Base-by-base conservation (phyloP, 2,329 filamentous ascomycete species). In the Dothistroma pini region DNA sequence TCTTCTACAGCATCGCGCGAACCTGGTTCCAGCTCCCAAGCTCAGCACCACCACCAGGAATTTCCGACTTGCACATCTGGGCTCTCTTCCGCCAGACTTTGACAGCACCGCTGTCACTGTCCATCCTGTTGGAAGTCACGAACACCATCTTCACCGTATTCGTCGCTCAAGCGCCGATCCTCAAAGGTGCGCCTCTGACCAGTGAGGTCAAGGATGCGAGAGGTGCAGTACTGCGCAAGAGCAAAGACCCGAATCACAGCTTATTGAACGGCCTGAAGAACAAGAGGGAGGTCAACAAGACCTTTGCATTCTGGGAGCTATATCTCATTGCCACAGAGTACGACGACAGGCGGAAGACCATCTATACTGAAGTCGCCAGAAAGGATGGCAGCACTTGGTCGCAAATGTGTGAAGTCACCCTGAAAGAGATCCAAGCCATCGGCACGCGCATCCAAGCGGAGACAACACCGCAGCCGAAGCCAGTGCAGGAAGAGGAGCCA, bases 261-360 rank as follows among this genome's bases (percentile, higher is more conserved):
- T 80, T 97, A 31, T 75, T 97, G 54, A 91, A 87, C 59, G 93
- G 93, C 0, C 75, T 97, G 51, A 93, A 88, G 73, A 88, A 88
- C 66, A 95, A 92, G 77, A 95, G 93, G 74, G 81, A 90, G 9
- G 81, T 90, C 10, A 86, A 90, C 62, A 87, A 90, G 83, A 84
- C 86, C 0, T 96, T 96, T 74, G 93, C 93, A 16, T 89, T 96
- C 75, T 96, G 93, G 93, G 93, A 97, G 72, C 80, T 97, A 31
- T 86, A 86, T 32, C 82, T 90, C 59, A 96, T 97, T 68, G 87
- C 90, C 41, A 84, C 89, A 59, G 83, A 86, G 57, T 93, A 89
- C 64, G 82, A 87, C 16, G 82, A 86, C n/a, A 86, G 92, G 35
- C 85, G 93, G 56, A 90, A 89, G 74, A 85, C 86, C 21, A 91